Evolutionary conservation across 768 basidiomycete genomes (phyloP).

Genomic region (Podaxis sp.): DNA sequence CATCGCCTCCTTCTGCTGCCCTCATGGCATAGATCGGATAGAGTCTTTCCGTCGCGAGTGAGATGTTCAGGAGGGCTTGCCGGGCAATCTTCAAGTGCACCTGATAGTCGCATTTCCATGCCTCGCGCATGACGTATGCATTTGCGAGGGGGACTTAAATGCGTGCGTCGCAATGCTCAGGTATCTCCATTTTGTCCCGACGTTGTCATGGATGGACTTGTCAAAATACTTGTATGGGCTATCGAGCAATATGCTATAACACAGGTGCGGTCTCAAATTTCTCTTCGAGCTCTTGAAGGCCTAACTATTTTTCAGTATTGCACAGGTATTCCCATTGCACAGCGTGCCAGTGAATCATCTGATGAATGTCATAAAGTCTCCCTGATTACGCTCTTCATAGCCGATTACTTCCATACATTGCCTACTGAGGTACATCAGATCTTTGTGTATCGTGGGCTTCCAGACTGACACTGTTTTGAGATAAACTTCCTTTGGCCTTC

Average conservation of each 20-base stretch:
- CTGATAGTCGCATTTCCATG: no score
- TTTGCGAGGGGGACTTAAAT: no score
- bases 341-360: not conserved
- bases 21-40: no score
- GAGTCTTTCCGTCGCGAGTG: no score
- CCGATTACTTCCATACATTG: conserved; percentile 3
- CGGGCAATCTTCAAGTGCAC: no score
- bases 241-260: not conserved
- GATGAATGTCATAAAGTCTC: not conserved
- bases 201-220: not conserved
- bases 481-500: conserved; percentile 1
- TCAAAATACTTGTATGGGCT: not conserved
- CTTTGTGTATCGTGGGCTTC: not conserved
- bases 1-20: no score
- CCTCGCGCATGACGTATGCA: no score
- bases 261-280: not conserved
- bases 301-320: not conserved
- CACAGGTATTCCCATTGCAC: not conserved
- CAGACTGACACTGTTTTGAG: not conserved
- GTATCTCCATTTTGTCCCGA: not conserved
- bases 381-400: not conserved
- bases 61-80: no score
- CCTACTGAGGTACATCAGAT: not conserved
- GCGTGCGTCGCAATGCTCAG: no score
- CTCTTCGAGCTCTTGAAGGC: not conserved